Evolutionary conservation across 805 yeast genomes (phyloP).

Genomic region (Candida quercuum): DNA sequence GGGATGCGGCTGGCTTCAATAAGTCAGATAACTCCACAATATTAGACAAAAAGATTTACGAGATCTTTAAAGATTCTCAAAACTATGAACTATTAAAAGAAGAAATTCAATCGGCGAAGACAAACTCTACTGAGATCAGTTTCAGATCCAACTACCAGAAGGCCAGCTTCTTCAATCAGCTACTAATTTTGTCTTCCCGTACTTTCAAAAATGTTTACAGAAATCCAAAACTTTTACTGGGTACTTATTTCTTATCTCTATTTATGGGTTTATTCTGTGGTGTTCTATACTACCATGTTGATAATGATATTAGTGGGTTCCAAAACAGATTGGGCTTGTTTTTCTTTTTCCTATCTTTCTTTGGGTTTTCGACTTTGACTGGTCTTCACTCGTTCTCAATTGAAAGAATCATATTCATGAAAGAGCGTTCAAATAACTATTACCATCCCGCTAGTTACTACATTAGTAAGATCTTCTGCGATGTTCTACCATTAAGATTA

Average conservation of each 20-base stretch:
- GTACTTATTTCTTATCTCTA: conserved; percentile 76
- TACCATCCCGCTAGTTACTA: conserved; percentile 86
- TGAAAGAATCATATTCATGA: conserved; percentile 83
- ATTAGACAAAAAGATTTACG: conserved; percentile 17
- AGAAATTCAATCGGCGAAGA: conserved; percentile 26
- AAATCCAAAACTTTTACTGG: conserved; percentile 82
- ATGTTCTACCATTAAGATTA: conserved; percentile 84
- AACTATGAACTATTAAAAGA: conserved; percentile 24
- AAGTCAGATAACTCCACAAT: conserved; percentile 5
- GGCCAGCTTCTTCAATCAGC: conserved; percentile 62
- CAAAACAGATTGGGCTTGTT: conserved; percentile 93
- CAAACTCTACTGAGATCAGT: conserved; percentile 16
- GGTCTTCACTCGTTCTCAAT: conserved; percentile 84
- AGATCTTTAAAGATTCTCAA: conserved; percentile 28
- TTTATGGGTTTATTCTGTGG: conserved; percentile 84
- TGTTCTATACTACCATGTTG: conserved; percentile 71
- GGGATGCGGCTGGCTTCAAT: conserved; percentile 49
- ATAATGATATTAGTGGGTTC: conserved; percentile 91
- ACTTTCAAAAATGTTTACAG: conserved; percentile 90
- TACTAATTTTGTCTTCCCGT: conserved; percentile 72
- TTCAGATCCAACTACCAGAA: conserved; percentile 21
- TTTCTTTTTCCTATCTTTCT: conserved; percentile 83
- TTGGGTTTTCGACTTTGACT: conserved; percentile 91
- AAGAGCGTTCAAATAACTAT: conserved; percentile 93
- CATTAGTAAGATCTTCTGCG: conserved; percentile 80